phyloP scores from a whole-genome alignment of 306 rosid genomes.

The Sechiopsis laciniata region DNA sequence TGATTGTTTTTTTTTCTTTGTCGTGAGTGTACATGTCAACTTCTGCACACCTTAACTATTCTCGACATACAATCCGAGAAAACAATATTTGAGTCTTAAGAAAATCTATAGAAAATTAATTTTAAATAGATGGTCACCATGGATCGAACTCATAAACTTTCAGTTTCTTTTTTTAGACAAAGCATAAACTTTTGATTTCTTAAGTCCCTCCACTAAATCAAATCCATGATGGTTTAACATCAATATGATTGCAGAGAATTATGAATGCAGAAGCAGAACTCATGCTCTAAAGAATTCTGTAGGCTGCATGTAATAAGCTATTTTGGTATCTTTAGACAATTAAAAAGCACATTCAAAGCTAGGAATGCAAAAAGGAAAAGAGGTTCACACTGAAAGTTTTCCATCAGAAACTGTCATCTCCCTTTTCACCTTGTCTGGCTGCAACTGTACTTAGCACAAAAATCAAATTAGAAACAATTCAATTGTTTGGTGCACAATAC shows the following conservation, averaged over 20 bases:
- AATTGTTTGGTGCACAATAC: not conserved
- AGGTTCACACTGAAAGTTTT: conserved; percentile 69
- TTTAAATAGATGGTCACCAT: too few species aligned
- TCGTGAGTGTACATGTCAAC: too few species aligned
- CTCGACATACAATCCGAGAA: too few species aligned
- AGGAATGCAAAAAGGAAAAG: not conserved
- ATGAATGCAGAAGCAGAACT: not conserved
- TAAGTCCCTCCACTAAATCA: too few species aligned
- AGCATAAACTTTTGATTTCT: too few species aligned
- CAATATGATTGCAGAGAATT: not conserved
- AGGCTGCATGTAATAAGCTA: not conserved
- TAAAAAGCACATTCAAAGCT: not conserved
- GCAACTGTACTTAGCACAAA: conserved; percentile 54
- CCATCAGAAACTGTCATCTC: conserved; percentile 54
- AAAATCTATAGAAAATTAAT: too few species aligned
- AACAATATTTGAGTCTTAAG: too few species aligned
- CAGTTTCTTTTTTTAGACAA: too few species aligned
- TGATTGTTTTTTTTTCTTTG: too few species aligned
- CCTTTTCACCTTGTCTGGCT: conserved; percentile 84
- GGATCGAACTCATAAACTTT: too few species aligned
- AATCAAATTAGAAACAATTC: conserved; percentile 22
- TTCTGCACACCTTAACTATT: too few species aligned
- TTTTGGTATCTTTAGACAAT: not conserved
- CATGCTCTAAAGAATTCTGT: not conserved
- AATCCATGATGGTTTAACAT: too few species aligned